Conservation (phyloP, 73 alveolate species). For the Paramecium tetraurelia region DNA sequence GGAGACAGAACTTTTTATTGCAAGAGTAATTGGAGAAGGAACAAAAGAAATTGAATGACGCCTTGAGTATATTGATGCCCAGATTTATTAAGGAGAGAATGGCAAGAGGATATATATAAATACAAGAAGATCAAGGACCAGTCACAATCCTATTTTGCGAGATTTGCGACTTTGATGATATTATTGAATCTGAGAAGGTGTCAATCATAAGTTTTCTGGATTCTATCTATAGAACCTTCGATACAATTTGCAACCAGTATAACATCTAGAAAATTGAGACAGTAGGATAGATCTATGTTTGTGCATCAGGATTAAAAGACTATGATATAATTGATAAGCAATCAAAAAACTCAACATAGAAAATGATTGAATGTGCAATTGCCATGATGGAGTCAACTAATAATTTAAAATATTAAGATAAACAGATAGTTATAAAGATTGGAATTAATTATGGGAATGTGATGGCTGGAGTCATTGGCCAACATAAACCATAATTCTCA, state of each 20-base stretch:
- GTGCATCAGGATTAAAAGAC: conserved; percentile 85
- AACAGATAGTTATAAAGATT: conserved; percentile 29
- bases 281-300: conserved; percentile 86
- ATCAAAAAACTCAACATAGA: background rate
- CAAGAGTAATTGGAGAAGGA: background rate
- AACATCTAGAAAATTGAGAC: conserved; percentile 80
- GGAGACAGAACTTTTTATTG: background rate
- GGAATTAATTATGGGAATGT: conserved; percentile 64
- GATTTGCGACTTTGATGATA: conserved; percentile 79
- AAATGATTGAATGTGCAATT: conserved; percentile 43
- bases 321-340: conserved; percentile 60
- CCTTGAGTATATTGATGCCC: conserved; percentile 38
- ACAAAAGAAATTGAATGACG: conserved; percentile 47
- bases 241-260: conserved; percentile 66
- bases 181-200: conserved; percentile 45
- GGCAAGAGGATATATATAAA: conserved; percentile 71
- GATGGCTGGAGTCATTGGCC: conserved; percentile 66
- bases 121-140: conserved; percentile 82
- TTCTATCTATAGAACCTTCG: conserved; percentile 75
- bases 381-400: conserved; percentile 23
- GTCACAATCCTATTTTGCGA: conserved; percentile 86
- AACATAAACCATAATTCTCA: conserved; percentile 64
- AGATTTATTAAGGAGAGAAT: conserved; percentile 51
- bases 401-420: background rate
- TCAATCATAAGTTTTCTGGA: conserved; percentile 64